Evolutionary conservation across 257 asterid species (phyloP), one percentile per base, ranked within the genome.

Genomic region (Fraxinus anomala): DNA sequence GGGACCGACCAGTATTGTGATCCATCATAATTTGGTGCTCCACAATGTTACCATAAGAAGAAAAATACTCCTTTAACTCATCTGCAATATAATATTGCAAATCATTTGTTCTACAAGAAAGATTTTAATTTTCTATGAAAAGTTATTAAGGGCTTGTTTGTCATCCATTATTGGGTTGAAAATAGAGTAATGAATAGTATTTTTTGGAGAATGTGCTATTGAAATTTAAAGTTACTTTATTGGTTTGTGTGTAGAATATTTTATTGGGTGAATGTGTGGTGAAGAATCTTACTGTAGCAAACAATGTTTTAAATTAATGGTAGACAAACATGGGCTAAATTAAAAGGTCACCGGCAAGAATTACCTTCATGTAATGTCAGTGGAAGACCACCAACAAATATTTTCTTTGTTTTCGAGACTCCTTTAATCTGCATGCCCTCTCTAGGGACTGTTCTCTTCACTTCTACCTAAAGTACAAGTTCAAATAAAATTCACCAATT

Each of bases 11-110:
- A 78, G 96, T 96, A 68, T 86, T 87, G 71, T 89, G 99, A 69
- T 96, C 99, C 86, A 96, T 71, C 99, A 96, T 93, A 68, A 96
- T 96, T 80, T 93, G 98, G 73, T 90, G 92, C 89, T 96, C 99
- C 84, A 91, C 83, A 68, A 94, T 86, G 78, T 80, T 82, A 42
- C 98, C 98, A 82, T 91, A 96, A 23, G 96, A 73, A 40, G 96
- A 92, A 84, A 96, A 96, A 74, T 96, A 96, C 68, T 96, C 97
- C 87, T 88, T 88, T 82, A 96, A 79, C 73, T 89, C 97, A 79
- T 91, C 98, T 96, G 81, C 73, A 68, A 70, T 21, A 72, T 10
- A 68, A 40, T 69, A 73, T 63, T 12, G 51, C 36, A 24, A 54
- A 51, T 37, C 28, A 79, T 70, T 49, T 17, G 76, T 63, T 78